Conservation (phyloP, 2,329 filamentous ascomycete species). For the Mollisiaceae sp. region DNA sequence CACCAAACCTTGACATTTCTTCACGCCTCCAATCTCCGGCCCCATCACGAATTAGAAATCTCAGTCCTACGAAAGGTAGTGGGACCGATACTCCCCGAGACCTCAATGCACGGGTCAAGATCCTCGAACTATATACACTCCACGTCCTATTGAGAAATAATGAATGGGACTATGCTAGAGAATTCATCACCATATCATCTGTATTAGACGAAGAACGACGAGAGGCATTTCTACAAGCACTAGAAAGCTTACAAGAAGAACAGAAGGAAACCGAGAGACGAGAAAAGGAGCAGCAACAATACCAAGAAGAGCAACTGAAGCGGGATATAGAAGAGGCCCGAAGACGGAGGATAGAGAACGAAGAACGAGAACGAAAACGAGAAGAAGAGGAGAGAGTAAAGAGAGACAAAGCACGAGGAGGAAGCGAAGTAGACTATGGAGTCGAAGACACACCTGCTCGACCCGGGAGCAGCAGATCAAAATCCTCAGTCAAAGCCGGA, state of each 20-base stretch:
- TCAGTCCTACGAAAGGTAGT: slow-evolving; percentile 54
- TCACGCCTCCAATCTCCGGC: slow-evolving; percentile 58
- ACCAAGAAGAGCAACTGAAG: slow-evolving; percentile 61
- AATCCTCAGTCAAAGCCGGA: slow-evolving; percentile 33
- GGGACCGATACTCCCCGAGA: slow-evolving; percentile 85
- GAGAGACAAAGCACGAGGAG: slow-evolving; percentile 59
- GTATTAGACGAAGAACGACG: slow-evolving; percentile 90
- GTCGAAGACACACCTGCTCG: slow-evolving; percentile 58
- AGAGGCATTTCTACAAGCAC: slow-evolving; percentile 85
- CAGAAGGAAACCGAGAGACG: slow-evolving; percentile 70
- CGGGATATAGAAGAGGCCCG: slow-evolving; percentile 63
- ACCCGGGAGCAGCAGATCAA: slow-evolving; percentile 33
- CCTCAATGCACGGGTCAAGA: slow-evolving; percentile 83
- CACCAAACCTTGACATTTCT: slow-evolving; percentile 74
- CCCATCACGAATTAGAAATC: slow-evolving; percentile 65
- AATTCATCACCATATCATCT: slow-evolving; percentile 86
- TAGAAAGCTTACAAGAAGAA: slow-evolving; percentile 84
- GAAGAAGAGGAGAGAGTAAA: slow-evolving; percentile 47
- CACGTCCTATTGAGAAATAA: slow-evolving; percentile 93
- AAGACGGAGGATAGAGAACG: slow-evolving; percentile 63
- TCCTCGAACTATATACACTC: slow-evolving; percentile 92
- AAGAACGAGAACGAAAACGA: slow-evolving; percentile 62
- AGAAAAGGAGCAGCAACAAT: slow-evolving; percentile 63
- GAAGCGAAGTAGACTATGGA: slow-evolving; percentile 71
- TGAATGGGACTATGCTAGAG: slow-evolving; percentile 93